These are phyloP conservation scores for Mycosphaerella sp. DNA, from an alignment of 2,329 filamentous ascomycete genomes.

Conservation along the genomic window DNA sequence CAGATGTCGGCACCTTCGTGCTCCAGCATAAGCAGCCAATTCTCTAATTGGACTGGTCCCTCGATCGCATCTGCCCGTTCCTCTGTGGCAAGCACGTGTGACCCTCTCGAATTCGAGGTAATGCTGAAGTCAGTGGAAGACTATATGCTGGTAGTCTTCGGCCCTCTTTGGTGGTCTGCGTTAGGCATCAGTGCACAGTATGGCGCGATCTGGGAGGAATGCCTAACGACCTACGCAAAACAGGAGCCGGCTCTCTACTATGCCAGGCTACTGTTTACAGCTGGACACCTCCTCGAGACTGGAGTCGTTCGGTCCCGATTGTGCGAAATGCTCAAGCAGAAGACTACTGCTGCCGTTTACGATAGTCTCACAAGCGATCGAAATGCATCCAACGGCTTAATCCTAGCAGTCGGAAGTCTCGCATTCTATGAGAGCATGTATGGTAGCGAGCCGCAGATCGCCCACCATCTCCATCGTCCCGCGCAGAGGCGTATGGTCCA, in stretches of 20 bases:
- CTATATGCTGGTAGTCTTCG: constrained; percentile 34
- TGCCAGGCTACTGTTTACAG: constrained; percentile 31
- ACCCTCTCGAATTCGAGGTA: constrained; percentile 32
- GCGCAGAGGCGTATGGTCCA: constrained; percentile 33
- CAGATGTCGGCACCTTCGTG: background rate
- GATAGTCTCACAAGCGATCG: constrained; percentile 23
- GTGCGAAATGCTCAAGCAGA: constrained; percentile 26
- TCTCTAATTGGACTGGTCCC: background rate
- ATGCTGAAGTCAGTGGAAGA: constrained; percentile 31
- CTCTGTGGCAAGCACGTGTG: constrained; percentile 2
- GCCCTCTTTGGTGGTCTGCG: constrained; percentile 32
- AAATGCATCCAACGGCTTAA: constrained; percentile 24
- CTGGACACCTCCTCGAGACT: constrained; percentile 29
- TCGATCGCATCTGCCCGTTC: background rate
- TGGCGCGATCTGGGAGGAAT: constrained; percentile 30
- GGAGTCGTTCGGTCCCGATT: constrained; percentile 19
- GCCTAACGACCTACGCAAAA: constrained; percentile 31
- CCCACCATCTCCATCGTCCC: constrained; percentile 29
- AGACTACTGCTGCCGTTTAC: constrained; percentile 29
- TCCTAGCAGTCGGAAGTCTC: constrained; percentile 32
- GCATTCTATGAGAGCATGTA: constrained; percentile 34
- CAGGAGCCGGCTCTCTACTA: constrained; percentile 32
- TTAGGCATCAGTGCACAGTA: constrained; percentile 27
- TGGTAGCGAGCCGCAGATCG: constrained; percentile 26
- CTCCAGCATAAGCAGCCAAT: background rate